phyloP scores from a whole-genome alignment of 257 asterid genomes.

The Craterostigma plantagineum region DNA sequence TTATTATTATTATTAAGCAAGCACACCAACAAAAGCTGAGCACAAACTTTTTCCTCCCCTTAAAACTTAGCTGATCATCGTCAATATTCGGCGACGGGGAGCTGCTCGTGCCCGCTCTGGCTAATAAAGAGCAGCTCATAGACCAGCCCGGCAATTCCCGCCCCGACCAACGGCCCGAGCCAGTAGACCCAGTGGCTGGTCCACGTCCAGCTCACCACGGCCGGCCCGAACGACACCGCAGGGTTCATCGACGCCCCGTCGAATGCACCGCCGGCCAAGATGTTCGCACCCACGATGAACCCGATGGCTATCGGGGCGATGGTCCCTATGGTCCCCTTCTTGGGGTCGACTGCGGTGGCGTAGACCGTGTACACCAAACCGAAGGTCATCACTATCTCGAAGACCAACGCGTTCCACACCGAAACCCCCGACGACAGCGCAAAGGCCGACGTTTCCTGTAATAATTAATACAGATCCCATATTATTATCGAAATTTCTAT shows the following conservation, averaged over 20 bases:
- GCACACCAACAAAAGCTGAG: neutral
- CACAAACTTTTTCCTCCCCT: no score
- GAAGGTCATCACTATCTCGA: constrained; percentile 59
- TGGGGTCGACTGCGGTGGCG: constrained; percentile 59
- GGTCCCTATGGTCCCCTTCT: constrained; percentile 38
- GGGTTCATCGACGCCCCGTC: constrained; percentile 75
- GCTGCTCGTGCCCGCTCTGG: constrained; percentile 6
- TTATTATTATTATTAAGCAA: neutral
- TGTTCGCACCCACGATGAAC: constrained; percentile 61
- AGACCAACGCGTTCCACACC: constrained; percentile 33
- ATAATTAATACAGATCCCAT: no score
- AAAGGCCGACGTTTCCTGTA: constrained; percentile 4
- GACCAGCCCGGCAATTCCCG: constrained; percentile 31
- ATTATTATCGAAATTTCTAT: no score
- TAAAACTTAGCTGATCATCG: no score
- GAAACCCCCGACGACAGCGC: constrained; percentile 27
- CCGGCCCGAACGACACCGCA: constrained; percentile 59
- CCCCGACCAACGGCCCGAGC: constrained; percentile 51
- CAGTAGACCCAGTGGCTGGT: constrained; percentile 54
- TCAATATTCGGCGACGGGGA: neutral
- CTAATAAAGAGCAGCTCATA: constrained; percentile 28
- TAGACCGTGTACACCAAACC: constrained; percentile 61
- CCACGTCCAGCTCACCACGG: constrained; percentile 61
- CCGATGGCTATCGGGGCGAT: constrained; percentile 62
- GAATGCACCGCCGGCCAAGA: constrained; percentile 56